Conservation (phyloP, 495 filamentous ascomycete genomes). For the Aspergillus bertholletiae region DNA sequence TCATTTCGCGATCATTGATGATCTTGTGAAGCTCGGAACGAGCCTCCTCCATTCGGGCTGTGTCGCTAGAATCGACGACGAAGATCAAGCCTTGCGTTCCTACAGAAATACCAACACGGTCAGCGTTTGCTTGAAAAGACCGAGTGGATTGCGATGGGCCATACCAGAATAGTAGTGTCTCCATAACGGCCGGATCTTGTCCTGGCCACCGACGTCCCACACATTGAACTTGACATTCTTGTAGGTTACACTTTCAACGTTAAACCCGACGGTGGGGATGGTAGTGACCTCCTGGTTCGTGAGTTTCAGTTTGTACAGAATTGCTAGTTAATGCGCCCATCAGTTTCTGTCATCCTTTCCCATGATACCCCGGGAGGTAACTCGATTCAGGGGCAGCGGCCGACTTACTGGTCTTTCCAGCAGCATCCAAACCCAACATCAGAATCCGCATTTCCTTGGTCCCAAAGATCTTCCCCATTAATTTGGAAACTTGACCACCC, state of each 20-base stretch:
- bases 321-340: slow-evolving; percentile 50
- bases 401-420: slow-evolving; percentile 89
- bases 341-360: slow-evolving; percentile 8
- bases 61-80: slow-evolving; percentile 91
- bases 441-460: slow-evolving; percentile 97
- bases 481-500: slow-evolving; percentile 80
- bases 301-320: slow-evolving; percentile 99
- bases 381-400: slow-evolving; percentile 1
- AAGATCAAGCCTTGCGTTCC: slow-evolving; percentile 97
- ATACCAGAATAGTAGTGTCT: slow-evolving; percentile 96
- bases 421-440: slow-evolving; percentile 96
- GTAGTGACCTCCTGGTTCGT: slow-evolving; percentile 93
- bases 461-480: slow-evolving; percentile 97
- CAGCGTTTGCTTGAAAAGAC: background rate
- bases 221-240: slow-evolving; percentile 99
- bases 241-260: slow-evolving; percentile 98
- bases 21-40: slow-evolving; percentile 87
- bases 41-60: slow-evolving; percentile 83
- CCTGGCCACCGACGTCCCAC: slow-evolving; percentile 98
- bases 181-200: slow-evolving; percentile 98
- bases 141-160: slow-evolving; percentile 12
- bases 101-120: slow-evolving; percentile 22
- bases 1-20: slow-evolving; percentile 97
- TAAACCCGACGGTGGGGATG: slow-evolving; percentile 99
- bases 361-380: slow-evolving; percentile 2